These are phyloP conservation scores for Vanderwaltozyma verrucispora DNA, from an alignment of 805 yeast species.

Conservation along the genomic window DNA sequence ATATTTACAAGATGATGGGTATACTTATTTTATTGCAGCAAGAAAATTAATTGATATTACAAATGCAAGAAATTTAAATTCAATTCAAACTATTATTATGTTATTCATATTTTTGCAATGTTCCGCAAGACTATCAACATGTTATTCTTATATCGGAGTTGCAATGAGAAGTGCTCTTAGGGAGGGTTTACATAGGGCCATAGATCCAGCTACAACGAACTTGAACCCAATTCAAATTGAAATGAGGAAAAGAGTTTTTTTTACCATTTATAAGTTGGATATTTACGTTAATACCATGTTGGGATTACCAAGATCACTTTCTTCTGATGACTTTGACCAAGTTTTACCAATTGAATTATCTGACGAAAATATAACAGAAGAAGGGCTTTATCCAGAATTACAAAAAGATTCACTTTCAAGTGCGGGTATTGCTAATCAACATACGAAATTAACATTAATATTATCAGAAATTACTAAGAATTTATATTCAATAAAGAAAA, in stretches of 20 bases:
- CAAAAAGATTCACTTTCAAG: slow-evolving; percentile 26
- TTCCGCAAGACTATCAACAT: slow-evolving; percentile 79
- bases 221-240: slow-evolving; percentile 66
- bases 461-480: slow-evolving; percentile 61
- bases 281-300: slow-evolving; percentile 81
- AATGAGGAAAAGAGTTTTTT: slow-evolving; percentile 74
- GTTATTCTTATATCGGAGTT: slow-evolving; percentile 85
- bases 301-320: slow-evolving; percentile 69
- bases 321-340: slow-evolving; percentile 80
- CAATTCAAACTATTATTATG: slow-evolving; percentile 82
- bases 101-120: slow-evolving; percentile 73
- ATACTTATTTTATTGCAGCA: slow-evolving; percentile 76
- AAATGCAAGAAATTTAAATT: slow-evolving; percentile 70
- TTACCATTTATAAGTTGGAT: slow-evolving; percentile 86
- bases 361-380: slow-evolving; percentile 72
- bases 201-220: slow-evolving; percentile 35
- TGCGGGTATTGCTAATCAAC: slow-evolving; percentile 65
- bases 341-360: slow-evolving; percentile 76
- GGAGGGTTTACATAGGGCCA: slow-evolving; percentile 73
- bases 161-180: slow-evolving; percentile 78
- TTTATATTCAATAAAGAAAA: slow-evolving; percentile 48
- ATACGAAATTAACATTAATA: slow-evolving; percentile 62
- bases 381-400: slow-evolving; percentile 28
- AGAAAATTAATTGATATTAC: slow-evolving; percentile 77
- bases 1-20: slow-evolving; percentile 52